Evolutionary conservation across 257 asterid species (phyloP).

Genomic region (Galeopsis tetrahit): DNA sequence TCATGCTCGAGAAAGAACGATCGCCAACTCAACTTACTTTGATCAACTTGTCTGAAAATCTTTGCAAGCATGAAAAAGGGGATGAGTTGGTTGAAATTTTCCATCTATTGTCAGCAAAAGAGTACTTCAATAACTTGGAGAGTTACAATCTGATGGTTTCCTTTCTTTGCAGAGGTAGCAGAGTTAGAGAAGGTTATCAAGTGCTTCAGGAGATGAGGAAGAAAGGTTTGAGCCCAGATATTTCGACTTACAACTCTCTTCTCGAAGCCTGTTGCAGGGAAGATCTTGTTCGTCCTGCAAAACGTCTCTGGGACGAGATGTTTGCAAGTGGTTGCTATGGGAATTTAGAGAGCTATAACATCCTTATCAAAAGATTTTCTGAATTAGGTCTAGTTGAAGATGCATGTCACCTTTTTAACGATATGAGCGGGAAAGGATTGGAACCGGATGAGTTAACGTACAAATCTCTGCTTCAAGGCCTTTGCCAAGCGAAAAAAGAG

Average conservation of each 20-base stretch:
- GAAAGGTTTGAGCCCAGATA: constrained; percentile 63
- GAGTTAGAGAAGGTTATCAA: constrained; percentile 69
- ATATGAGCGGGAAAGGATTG: constrained; percentile 71
- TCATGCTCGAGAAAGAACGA: constrained; percentile 65
- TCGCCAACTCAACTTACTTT: constrained; percentile 65
- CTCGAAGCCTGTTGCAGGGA: constrained; percentile 87
- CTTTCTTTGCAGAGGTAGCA: constrained; percentile 68
- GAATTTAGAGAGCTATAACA: constrained; percentile 58
- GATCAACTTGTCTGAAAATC: constrained; percentile 65
- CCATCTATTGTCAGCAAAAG: constrained; percentile 52
- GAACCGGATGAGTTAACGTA: constrained; percentile 56
- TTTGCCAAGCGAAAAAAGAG: constrained; percentile 55
- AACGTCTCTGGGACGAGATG: constrained; percentile 95
- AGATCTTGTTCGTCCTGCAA: constrained; percentile 84
- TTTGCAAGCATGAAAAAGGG: constrained; percentile 60
- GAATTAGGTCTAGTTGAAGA: constrained; percentile 70
- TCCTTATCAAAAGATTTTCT: constrained; percentile 60
- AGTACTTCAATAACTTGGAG: constrained; percentile 54
- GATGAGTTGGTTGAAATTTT: constrained; percentile 66
- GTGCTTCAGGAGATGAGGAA: constrained; percentile 85
- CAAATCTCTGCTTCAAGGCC: constrained; percentile 63
- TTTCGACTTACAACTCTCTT: constrained; percentile 69
- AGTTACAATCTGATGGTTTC: constrained; percentile 73
- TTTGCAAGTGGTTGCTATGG: constrained; percentile 79
- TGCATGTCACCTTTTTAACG: constrained; percentile 66